Evolutionary conservation across 148 eudicot species (phyloP).

Genomic region (Fallopia convolvulus): DNA sequence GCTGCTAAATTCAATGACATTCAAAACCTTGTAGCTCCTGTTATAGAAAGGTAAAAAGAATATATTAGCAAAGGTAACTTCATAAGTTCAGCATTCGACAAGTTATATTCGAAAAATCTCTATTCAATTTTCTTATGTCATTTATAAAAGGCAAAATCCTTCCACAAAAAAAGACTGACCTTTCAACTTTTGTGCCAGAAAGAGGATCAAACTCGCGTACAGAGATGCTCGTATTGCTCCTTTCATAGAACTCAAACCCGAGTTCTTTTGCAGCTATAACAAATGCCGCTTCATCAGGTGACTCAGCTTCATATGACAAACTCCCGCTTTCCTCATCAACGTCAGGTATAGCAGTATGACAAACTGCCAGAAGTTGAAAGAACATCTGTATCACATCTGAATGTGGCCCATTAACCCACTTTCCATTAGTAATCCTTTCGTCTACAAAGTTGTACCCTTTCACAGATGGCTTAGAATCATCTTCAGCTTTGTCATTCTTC

Average conservation of each 20-base stretch:
- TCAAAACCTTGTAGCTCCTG: conserved; percentile 39
- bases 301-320: conserved; percentile 60
- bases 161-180: conserved; percentile 20
- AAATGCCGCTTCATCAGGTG: conserved; percentile 67
- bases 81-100: not conserved
- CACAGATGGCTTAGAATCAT: conserved; percentile 18
- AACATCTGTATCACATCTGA: conserved; percentile 44
- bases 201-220: conserved; percentile 44
- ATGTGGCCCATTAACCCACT: conserved; percentile 43
- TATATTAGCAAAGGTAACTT: not conserved
- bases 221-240: conserved; percentile 43
- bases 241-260: conserved; percentile 54
- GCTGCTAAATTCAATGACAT: conserved; percentile 60
- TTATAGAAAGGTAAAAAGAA: not conserved
- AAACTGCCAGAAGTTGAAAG: conserved; percentile 48
- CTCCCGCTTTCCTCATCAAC: conserved; percentile 38
- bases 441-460: conserved; percentile 61
- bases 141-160: not conserved
- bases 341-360: conserved; percentile 67
- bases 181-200: conserved; percentile 29
- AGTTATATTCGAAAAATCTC: too few species aligned
- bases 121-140: not conserved
- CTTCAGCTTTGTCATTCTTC: conserved; percentile 13
- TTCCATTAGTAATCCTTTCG: conserved; percentile 40
- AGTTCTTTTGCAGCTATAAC: conserved; percentile 58